Evolutionary conservation across 1,284 basidiomycete species (phyloP).

Genomic region (Cryptococcus sp.): DNA sequence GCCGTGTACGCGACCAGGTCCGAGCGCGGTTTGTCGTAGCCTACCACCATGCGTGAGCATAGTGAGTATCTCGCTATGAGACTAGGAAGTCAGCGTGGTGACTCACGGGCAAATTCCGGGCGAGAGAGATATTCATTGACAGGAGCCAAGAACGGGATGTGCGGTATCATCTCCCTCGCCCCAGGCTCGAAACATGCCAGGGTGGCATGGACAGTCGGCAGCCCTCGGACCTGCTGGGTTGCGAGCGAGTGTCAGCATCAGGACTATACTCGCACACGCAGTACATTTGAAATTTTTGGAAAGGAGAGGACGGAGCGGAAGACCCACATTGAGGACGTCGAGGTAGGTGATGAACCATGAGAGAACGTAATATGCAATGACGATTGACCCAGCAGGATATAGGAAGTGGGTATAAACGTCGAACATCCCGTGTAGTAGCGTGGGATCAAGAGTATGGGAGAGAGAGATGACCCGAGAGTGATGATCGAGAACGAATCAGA

Average conservation of each 20-base stretch:
- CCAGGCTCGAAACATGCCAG: slow-evolving; percentile 28
- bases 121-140: slow-evolving; percentile 19
- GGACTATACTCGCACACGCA: background rate
- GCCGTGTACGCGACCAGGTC: slow-evolving; percentile 27
- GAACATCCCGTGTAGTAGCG: background rate
- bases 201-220: slow-evolving; percentile 22
- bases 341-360: slow-evolving; percentile 5
- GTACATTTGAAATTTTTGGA: background rate
- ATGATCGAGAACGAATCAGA: too few relatives aligned
- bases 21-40: slow-evolving; percentile 23
- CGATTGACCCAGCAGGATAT: background rate
- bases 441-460: background rate
- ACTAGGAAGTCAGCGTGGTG: background rate
- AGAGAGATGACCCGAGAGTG: background rate
- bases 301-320: background rate
- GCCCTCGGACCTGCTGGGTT: slow-evolving; percentile 22
- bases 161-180: slow-evolving; percentile 19
- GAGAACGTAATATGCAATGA: slow-evolving; percentile 3
- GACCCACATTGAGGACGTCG: slow-evolving; percentile 6
- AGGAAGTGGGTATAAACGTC: too few relatives aligned
- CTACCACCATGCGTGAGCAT: slow-evolving; percentile 7
- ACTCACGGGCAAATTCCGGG: slow-evolving; percentile 13
- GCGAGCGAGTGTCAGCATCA: too few relatives aligned
- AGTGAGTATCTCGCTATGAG: background rate
- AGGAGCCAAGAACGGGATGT: slow-evolving; percentile 27